These are phyloP conservation scores for Radiomyces spectabilis DNA, from an alignment of 192 early-diverging fungal genomes.

Conservation along the genomic window DNA sequence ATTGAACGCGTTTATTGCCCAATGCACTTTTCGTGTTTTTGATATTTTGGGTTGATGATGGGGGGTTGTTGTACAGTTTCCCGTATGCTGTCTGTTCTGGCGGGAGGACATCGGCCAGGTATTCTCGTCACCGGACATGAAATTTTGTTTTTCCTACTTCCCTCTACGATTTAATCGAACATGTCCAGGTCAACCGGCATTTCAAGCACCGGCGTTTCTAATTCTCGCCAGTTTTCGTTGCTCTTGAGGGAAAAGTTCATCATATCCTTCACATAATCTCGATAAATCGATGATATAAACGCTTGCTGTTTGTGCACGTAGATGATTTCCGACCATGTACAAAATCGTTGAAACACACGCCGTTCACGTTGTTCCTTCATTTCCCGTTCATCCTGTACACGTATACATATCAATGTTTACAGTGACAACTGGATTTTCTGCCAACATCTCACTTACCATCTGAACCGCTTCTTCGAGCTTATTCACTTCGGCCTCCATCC, in stretches of 20 bases:
- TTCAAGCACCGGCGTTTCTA: slow-evolving; percentile 19
- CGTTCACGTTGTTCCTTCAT: slow-evolving; percentile 36
- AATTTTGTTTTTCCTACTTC: neutral
- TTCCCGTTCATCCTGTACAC: slow-evolving; percentile 40
- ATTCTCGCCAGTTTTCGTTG: slow-evolving; percentile 20
- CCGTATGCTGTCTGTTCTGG: too few species aligned
- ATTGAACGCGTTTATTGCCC: too few species aligned
- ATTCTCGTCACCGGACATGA: neutral
- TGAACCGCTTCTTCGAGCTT: slow-evolving; percentile 16
- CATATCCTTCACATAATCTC: slow-evolving; percentile 52
- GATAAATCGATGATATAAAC: slow-evolving; percentile 50
- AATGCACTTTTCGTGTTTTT: too few species aligned
- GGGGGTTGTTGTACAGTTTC: too few species aligned
- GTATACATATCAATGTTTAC: neutral
- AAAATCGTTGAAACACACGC: slow-evolving; percentile 38
- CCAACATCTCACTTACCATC: slow-evolving; percentile 21
- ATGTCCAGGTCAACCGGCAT: slow-evolving; percentile 21
- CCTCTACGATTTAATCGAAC: slow-evolving; percentile 7
- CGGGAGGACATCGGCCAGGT: too few species aligned
- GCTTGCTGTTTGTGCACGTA: slow-evolving; percentile 58
- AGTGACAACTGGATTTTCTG: neutral
- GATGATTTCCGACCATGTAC: slow-evolving; percentile 52
- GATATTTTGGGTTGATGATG: too few species aligned
- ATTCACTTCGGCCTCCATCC: slow-evolving; percentile 34
- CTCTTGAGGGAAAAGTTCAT: slow-evolving; percentile 32